Base-by-base conservation (phyloP, 139 green algal species). In the Diplosphaera chodatii region DNA sequence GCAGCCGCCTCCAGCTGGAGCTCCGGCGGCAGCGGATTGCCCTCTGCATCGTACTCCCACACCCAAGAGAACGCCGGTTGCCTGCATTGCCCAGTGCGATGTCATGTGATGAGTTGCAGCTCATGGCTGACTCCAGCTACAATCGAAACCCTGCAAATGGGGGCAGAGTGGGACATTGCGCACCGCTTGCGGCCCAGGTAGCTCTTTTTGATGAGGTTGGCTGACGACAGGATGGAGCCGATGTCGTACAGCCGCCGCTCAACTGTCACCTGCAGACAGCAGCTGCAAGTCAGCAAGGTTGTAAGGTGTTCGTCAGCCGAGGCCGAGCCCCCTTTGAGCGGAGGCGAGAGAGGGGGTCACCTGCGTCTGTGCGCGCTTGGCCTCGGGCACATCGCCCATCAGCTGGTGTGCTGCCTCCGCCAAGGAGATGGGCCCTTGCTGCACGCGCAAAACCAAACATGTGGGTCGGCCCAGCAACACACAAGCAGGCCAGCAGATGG, bases 231-330 rank as follows among this genome's bases (percentile, higher is more conserved):
- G 66, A 89, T 85, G 67, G 64, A 80, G 48, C 79, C 79, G 40
- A 89, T 86, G 79, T 89, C 84, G 67, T 87, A 87, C 62, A 89
- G 78, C 18, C 84, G 77, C n/a, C 84, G 74, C 74, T 89, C 84
- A 20, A 84, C 77, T 0, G 84, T 89, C 62, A 88, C 77, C 74
- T 81, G 67, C 55, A 25, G n/a, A n/a, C n/a, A n/a, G n/a, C n/a
- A n/a, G n/a, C n/a, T n/a, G n/a, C n/a, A n/a, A n/a, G n/a, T n/a
- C n/a, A n/a, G n/a, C n/a, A n/a, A n/a, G n/a, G n/a, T n/a, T n/a
- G n/a, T n/a, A n/a, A n/a, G n/a, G n/a, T n/a, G n/a, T n/a, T n/a
- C n/a, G n/a, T n/a, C n/a, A n/a, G n/a, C n/a, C n/a, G n/a, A n/a
- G n/a, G n/a, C n/a, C n/a, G n/a, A n/a, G n/a, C n/a, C n/a, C n/a